Percentiles rank a stretch among this genome's conserved stretches.
Evolutionary conservation across 371 early-diverging fungal genomes (phyloP).

Genomic region (Syncephalastrum contaminatum): DNA sequence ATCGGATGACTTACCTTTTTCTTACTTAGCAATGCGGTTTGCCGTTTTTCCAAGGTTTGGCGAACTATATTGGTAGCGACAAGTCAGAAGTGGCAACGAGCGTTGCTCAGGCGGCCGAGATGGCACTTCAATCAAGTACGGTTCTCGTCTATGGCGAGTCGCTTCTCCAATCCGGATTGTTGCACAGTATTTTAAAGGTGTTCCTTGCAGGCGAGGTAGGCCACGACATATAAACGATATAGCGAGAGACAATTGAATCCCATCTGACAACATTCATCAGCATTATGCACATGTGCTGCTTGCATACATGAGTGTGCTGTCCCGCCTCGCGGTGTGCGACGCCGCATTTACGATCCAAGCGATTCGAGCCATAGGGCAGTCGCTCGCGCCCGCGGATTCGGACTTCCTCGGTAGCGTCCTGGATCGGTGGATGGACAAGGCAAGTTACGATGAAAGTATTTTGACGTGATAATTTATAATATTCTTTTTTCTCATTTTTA

Average conservation of each 20-base stretch:
- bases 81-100: slow-evolving; percentile 61
- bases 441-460: slow-evolving; percentile 13
- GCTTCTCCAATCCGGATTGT: slow-evolving; percentile 53
- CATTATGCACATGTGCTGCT: slow-evolving; percentile 64
- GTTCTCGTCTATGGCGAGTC: slow-evolving; percentile 50
- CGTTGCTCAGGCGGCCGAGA: slow-evolving; percentile 63
- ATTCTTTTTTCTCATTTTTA: slow-evolving; percentile 22
- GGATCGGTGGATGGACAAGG: slow-evolving; percentile 72
- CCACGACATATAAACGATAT: not conserved
- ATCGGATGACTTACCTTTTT: not conserved
- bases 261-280: slow-evolving; percentile 19
- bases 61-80: slow-evolving; percentile 55
- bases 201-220: slow-evolving; percentile 60
- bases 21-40: slow-evolving; percentile 35
- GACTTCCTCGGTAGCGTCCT: slow-evolving; percentile 48
- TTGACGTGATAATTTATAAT: not conserved
- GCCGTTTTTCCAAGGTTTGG: slow-evolving; percentile 52
- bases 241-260: not conserved
- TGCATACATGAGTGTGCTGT: slow-evolving; percentile 62
- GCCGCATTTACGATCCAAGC: slow-evolving; percentile 47
- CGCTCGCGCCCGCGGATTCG: slow-evolving; percentile 34
- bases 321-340: slow-evolving; percentile 66
- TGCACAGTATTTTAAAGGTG: slow-evolving; percentile 48
- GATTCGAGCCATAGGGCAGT: slow-evolving; percentile 45
- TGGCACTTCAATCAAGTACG: slow-evolving; percentile 52